A percentile compares a stretch with the other conserved stretches of the same genome.
Evolutionary conservation across 2,329 filamentous ascomycete genomes (phyloP).

Genomic region (Coniochaeta sp.): DNA sequence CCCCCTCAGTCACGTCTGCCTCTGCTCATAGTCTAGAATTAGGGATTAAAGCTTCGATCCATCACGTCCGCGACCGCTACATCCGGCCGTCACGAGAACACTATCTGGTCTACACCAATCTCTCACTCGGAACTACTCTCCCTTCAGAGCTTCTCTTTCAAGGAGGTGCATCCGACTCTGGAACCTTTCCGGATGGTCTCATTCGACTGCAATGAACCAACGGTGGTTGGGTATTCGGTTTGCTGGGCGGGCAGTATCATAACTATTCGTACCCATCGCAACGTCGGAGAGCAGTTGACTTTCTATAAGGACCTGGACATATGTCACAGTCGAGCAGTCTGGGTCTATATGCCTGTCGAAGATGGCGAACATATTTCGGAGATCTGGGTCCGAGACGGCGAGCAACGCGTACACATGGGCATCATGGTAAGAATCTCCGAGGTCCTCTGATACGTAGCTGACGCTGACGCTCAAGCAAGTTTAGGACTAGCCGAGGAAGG

Average conservation of each 20-base stretch:
- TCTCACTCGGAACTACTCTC: too few species aligned
- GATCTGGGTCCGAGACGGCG: not conserved
- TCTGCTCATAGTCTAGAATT: too few species aligned
- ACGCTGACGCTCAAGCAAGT: not conserved
- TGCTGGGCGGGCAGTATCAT: not conserved
- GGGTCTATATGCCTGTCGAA: not conserved
- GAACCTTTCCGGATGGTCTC: not conserved
- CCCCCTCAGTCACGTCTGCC: not conserved
- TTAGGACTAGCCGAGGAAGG: not conserved
- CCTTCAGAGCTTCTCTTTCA: too few species aligned
- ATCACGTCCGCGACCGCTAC: too few species aligned
- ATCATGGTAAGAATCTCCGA: not conserved
- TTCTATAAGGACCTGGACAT: not conserved
- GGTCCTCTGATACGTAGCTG: not conserved
- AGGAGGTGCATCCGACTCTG: not conserved
- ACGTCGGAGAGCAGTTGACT: not conserved
- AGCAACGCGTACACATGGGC: not conserved
- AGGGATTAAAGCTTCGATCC: too few species aligned
- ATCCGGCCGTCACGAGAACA: too few species aligned
- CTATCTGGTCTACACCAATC: too few species aligned
- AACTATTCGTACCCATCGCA: not conserved
- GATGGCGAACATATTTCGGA: not conserved
- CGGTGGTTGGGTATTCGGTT: not conserved
- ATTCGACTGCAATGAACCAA: not conserved
- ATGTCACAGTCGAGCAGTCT: not conserved